Evolutionary conservation across 805 yeast species (phyloP).

Genomic region (Saccharomyces kudriavzevii): DNA sequence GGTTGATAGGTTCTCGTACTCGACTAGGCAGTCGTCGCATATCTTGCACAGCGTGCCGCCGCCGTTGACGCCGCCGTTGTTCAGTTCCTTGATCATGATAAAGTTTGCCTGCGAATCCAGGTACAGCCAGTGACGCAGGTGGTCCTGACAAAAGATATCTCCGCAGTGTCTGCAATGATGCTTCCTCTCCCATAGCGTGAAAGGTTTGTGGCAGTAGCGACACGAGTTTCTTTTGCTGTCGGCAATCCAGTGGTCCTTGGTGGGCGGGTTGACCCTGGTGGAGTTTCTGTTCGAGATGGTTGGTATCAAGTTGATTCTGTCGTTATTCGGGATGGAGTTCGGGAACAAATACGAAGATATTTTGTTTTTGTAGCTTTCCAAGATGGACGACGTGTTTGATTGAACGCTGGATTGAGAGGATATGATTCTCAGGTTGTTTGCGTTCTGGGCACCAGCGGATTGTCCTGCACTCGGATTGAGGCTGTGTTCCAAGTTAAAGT

Average conservation of each 20-base stretch:
- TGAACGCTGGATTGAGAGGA: conserved; percentile 22
- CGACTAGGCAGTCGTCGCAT: conserved; percentile 57
- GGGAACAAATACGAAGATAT: conserved; percentile 14
- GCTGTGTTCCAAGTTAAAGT: background rate
- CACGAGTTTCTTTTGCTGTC: conserved; percentile 62
- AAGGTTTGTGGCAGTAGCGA: conserved; percentile 55
- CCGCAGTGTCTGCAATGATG: conserved; percentile 87
- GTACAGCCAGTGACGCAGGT: conserved; percentile 49
- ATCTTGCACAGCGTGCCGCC: conserved; percentile 49
- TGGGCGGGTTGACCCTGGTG: conserved; percentile 32
- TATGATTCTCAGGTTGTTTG: conserved; percentile 9
- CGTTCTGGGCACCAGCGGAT: background rate
- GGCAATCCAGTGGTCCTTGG: conserved; percentile 64
- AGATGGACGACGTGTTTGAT: conserved; percentile 16
- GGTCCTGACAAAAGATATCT: conserved; percentile 66
- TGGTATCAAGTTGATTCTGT: background rate
- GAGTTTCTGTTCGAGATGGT: background rate
- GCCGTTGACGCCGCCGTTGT: conserved; percentile 48
- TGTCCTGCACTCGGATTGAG: background rate
- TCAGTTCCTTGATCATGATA: conserved; percentile 32
- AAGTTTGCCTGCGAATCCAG: conserved; percentile 53
- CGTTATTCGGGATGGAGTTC: background rate
- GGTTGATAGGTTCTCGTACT: conserved; percentile 41
- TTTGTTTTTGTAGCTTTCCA: conserved; percentile 12
- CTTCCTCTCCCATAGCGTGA: conserved; percentile 70